Evolutionary conservation across 768 basidiomycete species (phyloP), one percentile per base, ranked within the genome.

Genomic region (Asterophora parasitica): DNA sequence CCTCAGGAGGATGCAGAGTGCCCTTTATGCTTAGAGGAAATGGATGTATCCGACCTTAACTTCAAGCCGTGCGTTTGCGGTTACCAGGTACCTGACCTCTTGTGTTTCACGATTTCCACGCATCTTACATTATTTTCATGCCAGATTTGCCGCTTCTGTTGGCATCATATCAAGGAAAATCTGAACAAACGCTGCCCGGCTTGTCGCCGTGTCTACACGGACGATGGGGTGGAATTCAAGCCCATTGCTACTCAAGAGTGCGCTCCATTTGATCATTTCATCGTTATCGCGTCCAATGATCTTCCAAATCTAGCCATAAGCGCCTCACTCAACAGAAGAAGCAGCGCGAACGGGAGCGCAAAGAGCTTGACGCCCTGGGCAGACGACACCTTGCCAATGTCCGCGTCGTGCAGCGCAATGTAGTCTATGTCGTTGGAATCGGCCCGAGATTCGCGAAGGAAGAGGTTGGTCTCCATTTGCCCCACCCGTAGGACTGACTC

Each of bases 51-150:
- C 42, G 96, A 99, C 79, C 81, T 97, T 67, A 95, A 95, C 73
- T 99, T 99, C 74, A 95, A 93, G 74, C 96, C 96, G 20, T 99
- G 96, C 69, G 83, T 93, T 43, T 99, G 96, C 69, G 96, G 96
- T 51, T 96, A 98, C 71, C 96, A 97, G 80, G 96, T 88, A 58
- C 44, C 42, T 43, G 20, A 47, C 46, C 44, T 34, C 48, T 34
- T 45, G 26, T 46, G 49, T 42, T 30, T 28, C 43, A 45, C 19
- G 34, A 17, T 39, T 19, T 31, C 27, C 37, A 16, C 17, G 43
- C 31, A 48, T 34, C 43, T 44, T 33, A 48, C 56, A 35, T 17
- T 49, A 41, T 45, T 52, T 50, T 44, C n/a, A n/a, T 44, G 40
- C 55, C 27, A 99, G 96, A 92, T 99, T 56, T 99, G 96, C 66